These are phyloP conservation scores for Solanum okadae DNA, from an alignment of 257 asterid genomes.

Conservation along the genomic window DNA sequence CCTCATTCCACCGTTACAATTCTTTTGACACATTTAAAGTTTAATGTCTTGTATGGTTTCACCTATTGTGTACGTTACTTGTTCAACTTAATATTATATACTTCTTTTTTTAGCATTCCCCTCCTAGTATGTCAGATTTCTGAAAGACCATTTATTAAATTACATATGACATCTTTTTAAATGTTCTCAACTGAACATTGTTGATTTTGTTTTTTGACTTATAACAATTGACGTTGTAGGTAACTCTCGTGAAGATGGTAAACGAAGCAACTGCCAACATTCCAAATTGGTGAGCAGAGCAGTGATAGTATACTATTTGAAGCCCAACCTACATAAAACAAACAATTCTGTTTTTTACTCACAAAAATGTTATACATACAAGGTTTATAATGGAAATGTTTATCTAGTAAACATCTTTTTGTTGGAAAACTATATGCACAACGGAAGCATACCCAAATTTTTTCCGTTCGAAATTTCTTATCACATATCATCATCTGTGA, in stretches of 20 bases:
- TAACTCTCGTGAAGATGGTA: slow-evolving; percentile 44
- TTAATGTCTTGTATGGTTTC: not conserved
- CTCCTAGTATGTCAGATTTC: not conserved
- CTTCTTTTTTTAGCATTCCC: not conserved
- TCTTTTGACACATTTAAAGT: not conserved
- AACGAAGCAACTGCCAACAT: slow-evolving; percentile 56
- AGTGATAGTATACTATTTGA: not conserved
- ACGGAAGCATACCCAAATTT: no score
- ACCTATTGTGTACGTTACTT: not conserved
- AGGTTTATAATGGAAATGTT: not conserved
- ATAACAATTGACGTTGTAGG: slow-evolving; percentile 24
- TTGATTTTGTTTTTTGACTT: not conserved
- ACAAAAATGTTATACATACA: not conserved
- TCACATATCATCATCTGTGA: no score
- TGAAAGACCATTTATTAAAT: not conserved
- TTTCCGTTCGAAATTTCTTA: no score
- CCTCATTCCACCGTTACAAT: not conserved
- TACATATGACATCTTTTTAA: not conserved
- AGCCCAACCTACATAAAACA: not conserved
- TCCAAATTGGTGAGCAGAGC: slow-evolving; percentile 42
- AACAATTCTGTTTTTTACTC: not conserved
- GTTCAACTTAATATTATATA: not conserved
- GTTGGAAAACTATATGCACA: no score
- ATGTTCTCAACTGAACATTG: not conserved
- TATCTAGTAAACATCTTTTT: not conserved